Percentiles rank a stretch among this genome's conserved stretches.
These are phyloP conservation scores for Phytophthora pluvialis DNA, from an alignment of 352 stramenopile species.

Conservation along the genomic window DNA sequence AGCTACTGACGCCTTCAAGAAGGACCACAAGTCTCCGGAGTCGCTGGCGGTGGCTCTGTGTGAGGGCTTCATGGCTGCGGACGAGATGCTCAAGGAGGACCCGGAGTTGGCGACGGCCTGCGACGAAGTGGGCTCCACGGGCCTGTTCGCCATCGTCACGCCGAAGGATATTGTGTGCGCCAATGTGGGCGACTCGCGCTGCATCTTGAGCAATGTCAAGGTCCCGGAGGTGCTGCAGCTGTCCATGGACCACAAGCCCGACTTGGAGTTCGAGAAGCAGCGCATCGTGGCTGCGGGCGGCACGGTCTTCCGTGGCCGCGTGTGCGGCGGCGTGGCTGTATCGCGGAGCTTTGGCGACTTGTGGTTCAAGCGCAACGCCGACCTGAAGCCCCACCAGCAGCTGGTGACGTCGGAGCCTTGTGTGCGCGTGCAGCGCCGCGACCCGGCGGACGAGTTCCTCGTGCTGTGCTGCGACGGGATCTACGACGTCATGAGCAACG, in stretches of 20 bases:
- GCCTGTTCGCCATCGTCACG: slow-evolving; percentile 82
- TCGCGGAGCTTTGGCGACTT: slow-evolving; percentile 89
- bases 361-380: slow-evolving; percentile 88
- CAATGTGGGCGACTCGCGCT: slow-evolving; percentile 88
- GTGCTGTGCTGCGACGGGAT: slow-evolving; percentile 94
- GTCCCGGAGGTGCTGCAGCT: slow-evolving; percentile 76
- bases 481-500: slow-evolving; percentile 95
- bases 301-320: slow-evolving; percentile 84
- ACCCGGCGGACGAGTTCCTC: slow-evolving; percentile 91
- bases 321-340: slow-evolving; percentile 86
- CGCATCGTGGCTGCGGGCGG: slow-evolving; percentile 84
- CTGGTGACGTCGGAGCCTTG: slow-evolving; percentile 87
- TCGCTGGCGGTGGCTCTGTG: slow-evolving; percentile 75
- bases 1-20: slow-evolving; percentile 78
- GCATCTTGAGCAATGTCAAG: slow-evolving; percentile 82
- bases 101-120: slow-evolving; percentile 63
- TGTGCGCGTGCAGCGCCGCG: slow-evolving; percentile 74
- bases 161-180: slow-evolving; percentile 81
- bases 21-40: slow-evolving; percentile 70
- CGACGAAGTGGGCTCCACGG: slow-evolving; percentile 87
- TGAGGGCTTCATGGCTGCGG: slow-evolving; percentile 76
- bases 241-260: slow-evolving; percentile 88
- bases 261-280: slow-evolving; percentile 87
- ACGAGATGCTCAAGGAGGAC: slow-evolving; percentile 78
- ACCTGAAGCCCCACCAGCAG: slow-evolving; percentile 83